Evolutionary conservation across 768 basidiomycete species (phyloP).

Genomic region (Mycena maculata): DNA sequence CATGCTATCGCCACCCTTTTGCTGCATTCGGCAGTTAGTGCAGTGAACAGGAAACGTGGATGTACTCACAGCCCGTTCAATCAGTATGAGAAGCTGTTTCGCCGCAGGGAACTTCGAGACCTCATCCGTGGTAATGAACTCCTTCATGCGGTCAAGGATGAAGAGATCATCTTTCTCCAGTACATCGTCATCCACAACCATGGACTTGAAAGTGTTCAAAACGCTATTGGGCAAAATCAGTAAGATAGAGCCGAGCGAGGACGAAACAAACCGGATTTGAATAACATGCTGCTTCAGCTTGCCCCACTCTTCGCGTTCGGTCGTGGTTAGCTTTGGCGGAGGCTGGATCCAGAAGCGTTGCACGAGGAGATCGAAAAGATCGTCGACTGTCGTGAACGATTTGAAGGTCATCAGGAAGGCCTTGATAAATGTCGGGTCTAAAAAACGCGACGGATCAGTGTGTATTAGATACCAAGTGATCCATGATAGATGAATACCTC

Average conservation of each 20-base stretch:
- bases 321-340: slow-evolving; percentile 70
- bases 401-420: slow-evolving; percentile 97
- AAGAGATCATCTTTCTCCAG: slow-evolving; percentile 88
- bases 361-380: slow-evolving; percentile 85
- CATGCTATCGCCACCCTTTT: slow-evolving; percentile 66
- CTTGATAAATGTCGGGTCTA: slow-evolving; percentile 84
- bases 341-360: slow-evolving; percentile 83
- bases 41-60: slow-evolving; percentile 13
- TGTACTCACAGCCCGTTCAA: slow-evolving; percentile 81
- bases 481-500: slow-evolving; percentile 63
- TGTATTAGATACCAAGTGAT: neutral
- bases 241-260: slow-evolving; percentile 11
- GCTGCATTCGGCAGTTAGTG: slow-evolving; percentile 40
- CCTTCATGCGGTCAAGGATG: slow-evolving; percentile 84
- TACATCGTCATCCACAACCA: slow-evolving; percentile 86
- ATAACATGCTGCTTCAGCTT: slow-evolving; percentile 89
- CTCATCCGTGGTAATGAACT: slow-evolving; percentile 77
- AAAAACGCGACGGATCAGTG: slow-evolving; percentile 5
- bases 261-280: slow-evolving; percentile 77
- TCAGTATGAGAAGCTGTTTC: slow-evolving; percentile 77
- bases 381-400: slow-evolving; percentile 87
- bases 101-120: slow-evolving; percentile 75
- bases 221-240: slow-evolving; percentile 61
- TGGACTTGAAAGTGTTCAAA: slow-evolving; percentile 89
- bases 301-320: slow-evolving; percentile 82